Base-by-base conservation (phyloP, 257 asterid species). In the Coffea canephora region DNA sequence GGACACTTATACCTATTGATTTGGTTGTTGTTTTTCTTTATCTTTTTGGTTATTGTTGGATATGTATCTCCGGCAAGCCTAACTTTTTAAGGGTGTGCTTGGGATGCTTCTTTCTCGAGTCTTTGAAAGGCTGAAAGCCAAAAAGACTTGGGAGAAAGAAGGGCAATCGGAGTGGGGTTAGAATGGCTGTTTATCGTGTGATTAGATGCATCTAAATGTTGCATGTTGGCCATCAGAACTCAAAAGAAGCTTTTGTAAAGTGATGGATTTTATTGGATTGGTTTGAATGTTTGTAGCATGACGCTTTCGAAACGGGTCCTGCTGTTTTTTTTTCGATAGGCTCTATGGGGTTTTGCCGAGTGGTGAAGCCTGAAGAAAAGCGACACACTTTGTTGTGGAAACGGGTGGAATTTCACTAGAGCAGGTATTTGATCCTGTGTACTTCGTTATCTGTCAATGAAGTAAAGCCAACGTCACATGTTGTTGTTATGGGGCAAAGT, bases 21-120 rank as follows among this genome's bases (percentile, higher is more conserved):
- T 74, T 54, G 49, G 83, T 65, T 74, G 65, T 76, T 25, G 69
- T 79, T 76, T 78, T 69, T 34, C 49, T 9, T 10, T 66, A 73
- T 82, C 76, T 75, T 76, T 46, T 75, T 87, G 81, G 74, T 27
- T 74, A 79, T 76, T 61, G 50, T 66, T 77, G 36, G 65, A 54
- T 12, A 69, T 39, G 64, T 75, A 74, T 74, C 91, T 86, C 82
- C 75, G 84, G 92, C 89, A 87, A 73, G 88, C 89, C 94, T 80
- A 83, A 84, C 79, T 85, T 88, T 90, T 31, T 84, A 83, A 80
- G 93, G 89, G 87, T 74, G 73, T 82, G 90, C 86, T 79, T 78
- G 73, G 81, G 87, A 46, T 73, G 80, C 81, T 83, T 79, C 68
- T 54, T 78, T 69, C 15, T 68, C 11, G 66, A 76, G 79, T 77